Percentiles rank a stretch among this genome's conserved stretches.
Conservation (phyloP, 352 stramenopile species). For the Pythium inflatum region DNA sequence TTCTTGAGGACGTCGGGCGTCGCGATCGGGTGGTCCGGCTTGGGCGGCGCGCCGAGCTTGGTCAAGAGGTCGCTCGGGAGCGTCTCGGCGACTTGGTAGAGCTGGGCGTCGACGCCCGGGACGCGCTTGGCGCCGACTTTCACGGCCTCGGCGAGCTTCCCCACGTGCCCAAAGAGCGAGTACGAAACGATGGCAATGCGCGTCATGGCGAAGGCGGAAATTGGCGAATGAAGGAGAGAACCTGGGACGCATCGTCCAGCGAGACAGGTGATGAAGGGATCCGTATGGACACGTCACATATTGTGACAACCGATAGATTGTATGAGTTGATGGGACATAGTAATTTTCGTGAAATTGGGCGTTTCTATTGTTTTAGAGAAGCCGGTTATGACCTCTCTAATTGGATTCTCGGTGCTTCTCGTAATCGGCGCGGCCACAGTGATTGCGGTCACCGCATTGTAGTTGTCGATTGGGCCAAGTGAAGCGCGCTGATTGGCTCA, state of each 20-base stretch:
- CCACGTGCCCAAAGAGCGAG: conserved; percentile 72
- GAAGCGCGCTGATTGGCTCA: background rate
- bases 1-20: conserved; percentile 50
- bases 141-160: conserved; percentile 52
- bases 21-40: conserved; percentile 49
- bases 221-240: background rate
- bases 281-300: too few relatives aligned
- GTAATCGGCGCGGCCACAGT: conserved; percentile 4
- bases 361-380: too few relatives aligned
- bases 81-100: conserved; percentile 69
- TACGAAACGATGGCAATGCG: conserved; percentile 46
- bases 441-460: too few relatives aligned
- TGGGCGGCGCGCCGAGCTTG: conserved; percentile 64
- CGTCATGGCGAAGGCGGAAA: conserved; percentile 16
- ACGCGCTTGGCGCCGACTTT: conserved; percentile 53
- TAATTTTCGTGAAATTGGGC: too few relatives aligned
- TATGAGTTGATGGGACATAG: background rate
- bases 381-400: too few relatives aligned
- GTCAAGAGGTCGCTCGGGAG: conserved; percentile 58
- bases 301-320: background rate
- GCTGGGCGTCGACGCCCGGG: conserved; percentile 41
- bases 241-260: background rate
- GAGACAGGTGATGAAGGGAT: too few relatives aligned
- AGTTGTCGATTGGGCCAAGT: background rate
- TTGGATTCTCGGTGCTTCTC: too few relatives aligned